Evolutionary conservation across 108 stramenopile genomes (phyloP).

Genomic region (Aurantiochytrium sp.): DNA sequence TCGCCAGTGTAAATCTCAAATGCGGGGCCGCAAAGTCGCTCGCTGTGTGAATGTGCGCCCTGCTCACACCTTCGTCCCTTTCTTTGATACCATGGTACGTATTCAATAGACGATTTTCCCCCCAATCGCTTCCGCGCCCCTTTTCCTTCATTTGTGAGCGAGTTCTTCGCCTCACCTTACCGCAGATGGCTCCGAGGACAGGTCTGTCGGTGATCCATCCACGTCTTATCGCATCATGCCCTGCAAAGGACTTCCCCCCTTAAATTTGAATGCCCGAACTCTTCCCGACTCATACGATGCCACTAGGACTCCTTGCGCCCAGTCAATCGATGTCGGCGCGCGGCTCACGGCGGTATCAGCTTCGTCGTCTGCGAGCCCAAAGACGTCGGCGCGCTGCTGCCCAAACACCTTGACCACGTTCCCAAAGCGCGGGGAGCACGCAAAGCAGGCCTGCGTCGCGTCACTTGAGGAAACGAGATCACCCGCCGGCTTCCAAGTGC

Average conservation of each 20-base stretch:
- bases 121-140: too few relatives aligned
- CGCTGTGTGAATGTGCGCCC: too few relatives aligned
- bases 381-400: not conserved
- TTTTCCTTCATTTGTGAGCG: too few relatives aligned
- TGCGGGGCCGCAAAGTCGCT: too few relatives aligned
- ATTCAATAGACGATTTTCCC: too few relatives aligned
- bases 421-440: not conserved
- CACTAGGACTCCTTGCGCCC: not conserved
- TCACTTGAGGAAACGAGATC: not conserved
- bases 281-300: not conserved
- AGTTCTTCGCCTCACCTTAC: too few relatives aligned
- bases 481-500: not conserved
- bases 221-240: too few relatives aligned
- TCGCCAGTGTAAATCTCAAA: too few relatives aligned
- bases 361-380: not conserved
- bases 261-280: not conserved
- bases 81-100: too few relatives aligned
- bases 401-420: not conserved
- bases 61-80: too few relatives aligned
- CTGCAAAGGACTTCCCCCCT: not conserved
- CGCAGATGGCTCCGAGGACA: too few relatives aligned
- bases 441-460: not conserved
- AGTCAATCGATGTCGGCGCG: not conserved
- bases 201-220: too few relatives aligned
- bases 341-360: not conserved